Evolutionary conservation across 495 filamentous ascomycete species (phyloP).

Genomic region (Penicillium flavigenum): DNA sequence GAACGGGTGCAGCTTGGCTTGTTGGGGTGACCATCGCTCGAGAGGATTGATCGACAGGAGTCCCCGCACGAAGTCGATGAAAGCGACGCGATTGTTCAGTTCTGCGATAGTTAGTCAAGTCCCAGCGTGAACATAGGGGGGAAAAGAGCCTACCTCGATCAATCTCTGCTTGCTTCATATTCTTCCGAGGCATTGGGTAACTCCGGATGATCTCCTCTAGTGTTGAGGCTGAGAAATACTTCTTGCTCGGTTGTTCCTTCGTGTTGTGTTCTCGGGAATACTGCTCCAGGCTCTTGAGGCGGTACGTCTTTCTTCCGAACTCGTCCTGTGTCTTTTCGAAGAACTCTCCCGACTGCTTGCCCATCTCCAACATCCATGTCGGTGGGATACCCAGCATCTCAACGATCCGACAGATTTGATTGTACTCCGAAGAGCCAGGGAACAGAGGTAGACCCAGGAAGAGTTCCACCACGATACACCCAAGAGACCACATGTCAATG

Average conservation of each 20-base stretch:
- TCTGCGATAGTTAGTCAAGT: slow-evolving; percentile 56
- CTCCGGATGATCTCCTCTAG: slow-evolving; percentile 95
- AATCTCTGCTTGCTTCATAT: slow-evolving; percentile 97
- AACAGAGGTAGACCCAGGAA: slow-evolving; percentile 95
- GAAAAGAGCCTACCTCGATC: slow-evolving; percentile 74
- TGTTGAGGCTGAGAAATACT: slow-evolving; percentile 93
- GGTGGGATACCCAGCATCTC: slow-evolving; percentile 98
- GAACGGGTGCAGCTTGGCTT: slow-evolving; percentile 96
- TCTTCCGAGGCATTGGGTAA: slow-evolving; percentile 97
- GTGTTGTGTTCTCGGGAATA: slow-evolving; percentile 92
- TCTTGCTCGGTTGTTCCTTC: slow-evolving; percentile 99
- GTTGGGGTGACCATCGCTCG: slow-evolving; percentile 96
- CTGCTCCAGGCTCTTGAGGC: slow-evolving; percentile 94
- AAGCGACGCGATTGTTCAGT: slow-evolving; percentile 97
- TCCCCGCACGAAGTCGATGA: slow-evolving; percentile 98
- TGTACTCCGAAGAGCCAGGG: slow-evolving; percentile 98
- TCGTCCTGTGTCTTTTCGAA: slow-evolving; percentile 95
- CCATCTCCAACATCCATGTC: slow-evolving; percentile 99
- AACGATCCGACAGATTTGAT: slow-evolving; percentile 94
- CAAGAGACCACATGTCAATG: slow-evolving; percentile 99
- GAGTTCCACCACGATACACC: slow-evolving; percentile 97
- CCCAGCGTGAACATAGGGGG: neutral
- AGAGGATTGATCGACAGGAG: slow-evolving; percentile 92
- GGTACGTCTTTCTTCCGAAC: slow-evolving; percentile 84
- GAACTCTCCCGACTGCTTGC: slow-evolving; percentile 96